Evolutionary conservation across 2,329 filamentous ascomycete species (phyloP), one percentile per base, ranked within the genome.

Genomic region (Neonectria neomacrospora): DNA sequence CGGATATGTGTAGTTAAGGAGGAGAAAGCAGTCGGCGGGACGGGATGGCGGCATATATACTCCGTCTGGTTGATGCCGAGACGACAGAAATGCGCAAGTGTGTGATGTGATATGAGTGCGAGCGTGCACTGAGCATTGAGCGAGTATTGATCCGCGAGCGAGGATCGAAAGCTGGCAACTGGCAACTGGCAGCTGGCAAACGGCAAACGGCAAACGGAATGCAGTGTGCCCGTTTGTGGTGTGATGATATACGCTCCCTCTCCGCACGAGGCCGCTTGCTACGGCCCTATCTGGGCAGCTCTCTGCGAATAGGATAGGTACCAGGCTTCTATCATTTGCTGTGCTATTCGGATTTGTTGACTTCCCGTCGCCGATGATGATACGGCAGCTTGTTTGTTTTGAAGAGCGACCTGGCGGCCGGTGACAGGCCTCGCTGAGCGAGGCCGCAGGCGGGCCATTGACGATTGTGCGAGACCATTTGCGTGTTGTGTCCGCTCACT

Each of bases 351-450:
- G 18, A 41, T 41, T 56, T 58, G 54, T 52, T 34, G 55, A 52
- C 30, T 20, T 54, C 16, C 30, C 32, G 28, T 44, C 47, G 47
- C 65, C 47, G 44, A 41, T 57, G 48, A 61, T 51, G 58, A 56
- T 68, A 63, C 66, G 45, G 63, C 70, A 69, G 55, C 53, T 69
- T 72, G 68, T 72, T 71, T 71, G 66, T 72, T 72, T 72, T 53
- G 67, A 66, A 69, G 41, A 58, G 61, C 58, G 65, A 64, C 61
- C 65, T 52, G 48, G 54, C 57, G 65, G 69, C 54, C 67, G 63
- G 55, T 64, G 37, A 58, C 61, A 37, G 59, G 63, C 50, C 67
- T 63, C 26, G 54, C 61, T 55, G 58, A 65, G 62, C 54, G 55
- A 57, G 67, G 69, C 66, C 70, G 65, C 61, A 62, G 62, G 48